These are phyloP conservation scores for Termitomyces sp. DNA, from an alignment of 768 basidiomycete species.

Conservation along the genomic window DNA sequence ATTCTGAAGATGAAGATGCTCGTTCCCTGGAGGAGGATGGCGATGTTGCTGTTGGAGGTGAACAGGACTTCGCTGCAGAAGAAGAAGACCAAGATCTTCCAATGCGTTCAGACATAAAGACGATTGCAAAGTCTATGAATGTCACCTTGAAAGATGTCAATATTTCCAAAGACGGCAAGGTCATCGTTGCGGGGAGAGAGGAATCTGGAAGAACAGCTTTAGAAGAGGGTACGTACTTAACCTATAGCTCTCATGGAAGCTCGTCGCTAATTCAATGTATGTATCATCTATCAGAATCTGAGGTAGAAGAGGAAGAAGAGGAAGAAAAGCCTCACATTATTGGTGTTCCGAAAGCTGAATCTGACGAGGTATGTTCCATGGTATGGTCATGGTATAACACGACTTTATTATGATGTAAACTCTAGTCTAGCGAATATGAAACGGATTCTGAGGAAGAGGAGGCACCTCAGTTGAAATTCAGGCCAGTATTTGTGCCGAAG, in stretches of 20 bases:
- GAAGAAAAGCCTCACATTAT: conserved; percentile 16
- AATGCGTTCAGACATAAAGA: conserved; percentile 27
- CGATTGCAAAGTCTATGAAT: conserved; percentile 51
- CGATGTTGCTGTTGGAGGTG: conserved; percentile 56
- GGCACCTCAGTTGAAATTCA: conserved; percentile 68
- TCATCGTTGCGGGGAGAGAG: conserved; percentile 71
- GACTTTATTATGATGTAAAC: conserved; percentile 11
- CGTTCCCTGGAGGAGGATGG: conserved; percentile 38
- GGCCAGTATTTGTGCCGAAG: conserved; percentile 96
- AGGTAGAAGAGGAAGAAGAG: conserved; percentile 41
- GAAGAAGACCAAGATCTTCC: conserved; percentile 37
- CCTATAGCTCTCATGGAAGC: conserved; percentile 5
- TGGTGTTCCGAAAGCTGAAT: conserved; percentile 18
- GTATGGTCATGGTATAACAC: neutral
- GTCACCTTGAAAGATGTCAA: conserved; percentile 75
- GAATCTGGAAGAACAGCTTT: conserved; percentile 71
- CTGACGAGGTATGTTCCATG: conserved; percentile 38
- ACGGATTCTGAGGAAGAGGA: conserved; percentile 76
- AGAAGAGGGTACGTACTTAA: conserved; percentile 37
- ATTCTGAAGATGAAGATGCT: conserved; percentile 57
- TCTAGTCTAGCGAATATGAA: conserved; percentile 82
- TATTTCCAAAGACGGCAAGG: conserved; percentile 75
- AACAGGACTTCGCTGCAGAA: conserved; percentile 45
- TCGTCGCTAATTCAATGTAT: conserved; percentile 1
- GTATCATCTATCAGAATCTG: conserved; percentile 27